Base-by-base conservation (phyloP, 129 eudicot genomes). In the Chrysanthemum seticuspe region DNA sequence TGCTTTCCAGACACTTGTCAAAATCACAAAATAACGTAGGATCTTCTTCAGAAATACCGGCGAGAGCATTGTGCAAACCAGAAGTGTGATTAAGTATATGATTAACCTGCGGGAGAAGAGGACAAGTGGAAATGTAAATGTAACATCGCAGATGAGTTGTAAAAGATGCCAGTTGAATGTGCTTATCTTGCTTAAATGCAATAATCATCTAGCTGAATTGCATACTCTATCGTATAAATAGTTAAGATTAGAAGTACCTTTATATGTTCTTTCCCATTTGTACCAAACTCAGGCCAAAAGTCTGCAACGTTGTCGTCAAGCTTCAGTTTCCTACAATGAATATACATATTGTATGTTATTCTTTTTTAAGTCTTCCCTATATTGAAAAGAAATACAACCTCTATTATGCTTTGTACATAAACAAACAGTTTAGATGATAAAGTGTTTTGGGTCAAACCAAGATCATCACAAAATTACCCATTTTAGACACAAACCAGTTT, bases 81-180 rank as follows among this genome's bases (percentile, higher is more conserved):
- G 96, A 80, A 73, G 96, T 91, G 76, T 91, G 96, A 76, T 91
- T 91, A 53, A 91, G 97, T 70, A 88, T 87, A 84, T 91, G 97
- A 83, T 88, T 89, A 71, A 91, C 96, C 97, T 91, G 56, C 59
- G 21, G 21, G 11, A 55, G 25, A 59, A 59, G 34, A 23, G 2
- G 65, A 51, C n/a, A 51, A 25, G 16, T n/a, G n/a, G n/a, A n/a
- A n/a, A n/a, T n/a, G 48, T 31, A 48, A 40, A 63, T 60, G 44
- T 53, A 56, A 19, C 50, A 13, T 5, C 25, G 59, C 14, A 53
- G 5, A 4, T 45, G 70, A 31, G 36, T 31, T 31, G 36, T 31
- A 31, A 31, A 31, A 31, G 6, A 31, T 31, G 6, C 36, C 36
- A 31, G 36, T 31, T 31, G 36, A 31, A 31, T 31, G 36, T 31